Base-by-base conservation (phyloP, 2,329 filamentous ascomycete species). In the Ophiostoma australiae region DNA sequence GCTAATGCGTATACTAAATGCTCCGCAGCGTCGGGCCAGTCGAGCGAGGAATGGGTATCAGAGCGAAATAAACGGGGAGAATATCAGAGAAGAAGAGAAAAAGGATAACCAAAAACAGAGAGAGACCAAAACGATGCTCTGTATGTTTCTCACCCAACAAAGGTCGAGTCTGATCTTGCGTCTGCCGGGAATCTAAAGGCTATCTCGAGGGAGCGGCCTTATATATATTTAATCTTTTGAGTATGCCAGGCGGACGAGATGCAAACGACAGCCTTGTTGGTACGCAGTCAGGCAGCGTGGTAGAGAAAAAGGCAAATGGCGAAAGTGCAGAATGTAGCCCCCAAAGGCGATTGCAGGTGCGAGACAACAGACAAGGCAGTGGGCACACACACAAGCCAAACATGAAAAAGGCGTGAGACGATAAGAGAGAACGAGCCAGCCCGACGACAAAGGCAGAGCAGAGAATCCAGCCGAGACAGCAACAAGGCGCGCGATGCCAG, bases 401-500 rank as follows among this genome's bases (percentile, higher is more conserved):
- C 1, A 27, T 58, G n/a, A n/a, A 58, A 27, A 27, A 58, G 52
- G 52, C n/a, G 52, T 58, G 23, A 58, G 52, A 5, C 52, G n/a
- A 27, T 27, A n/a, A n/a, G n/a, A 10, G 52, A 58, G n/a, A n/a
- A 23, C 52, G 13, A 58, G 27, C n/a, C 3, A 20, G 20, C 17
- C 39, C 39, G 39, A 41, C 39, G 17, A 10, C n/a, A 23, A 58
- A 23, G n/a, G 8, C 39, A 41, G 3, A 41, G 39, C 39, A 41
- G 39, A 41, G 39, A 3, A 20, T 20, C 44, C 44, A 48, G 20
- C 44, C 15, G 44, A 48, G 44, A 48, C 44, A 48, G 44, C n/a
- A 58, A 58, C 52, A 31, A 58, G 52, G 52, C 52, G 52, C 52
- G 52, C 52, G 52, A 58, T 58, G 27, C 52, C n/a, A 58, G 52